Evolutionary conservation across 1,139 yeast genomes (phyloP).

Genomic region (Yamadazyma atlantica): DNA sequence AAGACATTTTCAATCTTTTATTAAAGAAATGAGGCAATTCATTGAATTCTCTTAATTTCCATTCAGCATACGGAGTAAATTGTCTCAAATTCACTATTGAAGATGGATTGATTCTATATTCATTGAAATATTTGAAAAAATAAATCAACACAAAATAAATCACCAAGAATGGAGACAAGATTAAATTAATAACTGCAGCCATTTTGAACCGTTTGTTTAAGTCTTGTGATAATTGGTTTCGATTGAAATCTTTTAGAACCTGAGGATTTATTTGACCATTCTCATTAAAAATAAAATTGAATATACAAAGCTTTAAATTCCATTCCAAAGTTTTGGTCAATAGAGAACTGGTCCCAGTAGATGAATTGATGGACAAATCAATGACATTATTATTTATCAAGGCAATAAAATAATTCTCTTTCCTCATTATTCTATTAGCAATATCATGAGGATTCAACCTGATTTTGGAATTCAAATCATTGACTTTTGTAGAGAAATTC

Average conservation of each 20-base stretch:
- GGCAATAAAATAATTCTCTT: conserved; percentile 90
- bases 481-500: conserved; percentile 27
- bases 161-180: conserved; percentile 84
- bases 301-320: conserved; percentile 85
- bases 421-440: conserved; percentile 93
- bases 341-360: conserved; percentile 34
- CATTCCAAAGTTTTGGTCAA: conserved; percentile 89
- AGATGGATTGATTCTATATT: conserved; percentile 86
- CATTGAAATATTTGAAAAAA: conserved; percentile 89
- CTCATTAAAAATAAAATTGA: conserved; percentile 81
- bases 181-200: conserved; percentile 81
- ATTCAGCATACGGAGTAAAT: conserved; percentile 90
- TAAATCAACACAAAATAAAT: conserved; percentile 77
- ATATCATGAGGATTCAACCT: conserved; percentile 89
- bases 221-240: conserved; percentile 68
- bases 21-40: conserved; percentile 88
- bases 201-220: conserved; percentile 75
- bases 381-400: conserved; percentile 76
- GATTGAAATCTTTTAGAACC: conserved; percentile 69
- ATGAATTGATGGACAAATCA: conserved; percentile 47
- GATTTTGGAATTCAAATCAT: conserved; percentile 67
- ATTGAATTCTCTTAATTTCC: conserved; percentile 93
- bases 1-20: conserved; percentile 72
- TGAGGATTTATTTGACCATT: conserved; percentile 80
- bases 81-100: conserved; percentile 76